Percentiles rank a stretch among this genome's conserved stretches.
These are phyloP conservation scores for Aureobasidium sp. DNA, from an alignment of 2,329 filamentous ascomycete species.

Conservation along the genomic window DNA sequence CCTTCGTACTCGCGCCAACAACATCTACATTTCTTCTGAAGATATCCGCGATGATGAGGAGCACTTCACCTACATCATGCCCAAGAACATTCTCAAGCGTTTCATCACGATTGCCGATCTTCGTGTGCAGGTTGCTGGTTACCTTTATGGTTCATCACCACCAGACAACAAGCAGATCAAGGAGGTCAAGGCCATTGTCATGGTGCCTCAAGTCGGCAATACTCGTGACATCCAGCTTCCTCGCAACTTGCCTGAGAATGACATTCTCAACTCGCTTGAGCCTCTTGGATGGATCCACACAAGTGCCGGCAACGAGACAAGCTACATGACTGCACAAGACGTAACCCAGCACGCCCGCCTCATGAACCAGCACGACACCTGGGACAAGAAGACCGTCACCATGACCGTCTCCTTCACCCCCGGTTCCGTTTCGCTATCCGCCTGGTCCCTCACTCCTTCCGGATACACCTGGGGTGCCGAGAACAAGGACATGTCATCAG, in stretches of 20 bases:
- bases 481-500: conserved; percentile 85
- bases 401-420: conserved; percentile 96
- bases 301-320: conserved; percentile 84
- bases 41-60: conserved; percentile 87
- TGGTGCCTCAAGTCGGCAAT: conserved; percentile 93
- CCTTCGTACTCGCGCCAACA: conserved; percentile 85
- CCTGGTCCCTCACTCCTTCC: conserved; percentile 83
- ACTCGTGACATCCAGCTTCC: conserved; percentile 87
- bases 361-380: conserved; percentile 69
- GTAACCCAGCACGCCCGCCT: conserved; percentile 89
- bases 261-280: conserved; percentile 78
- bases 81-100: conserved; percentile 95
- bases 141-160: conserved; percentile 86
- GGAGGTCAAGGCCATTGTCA: conserved; percentile 91
- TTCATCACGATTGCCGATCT: conserved; percentile 98
- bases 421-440: conserved; percentile 86
- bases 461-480: conserved; percentile 97
- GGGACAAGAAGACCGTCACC: conserved; percentile 87
- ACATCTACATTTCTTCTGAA: conserved; percentile 96
- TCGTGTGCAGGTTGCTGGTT: conserved; percentile 91
- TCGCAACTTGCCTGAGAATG: conserved; percentile 81
- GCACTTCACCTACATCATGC: conserved; percentile 91
- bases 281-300: conserved; percentile 94
- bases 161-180: conserved; percentile 95
- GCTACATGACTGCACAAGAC: conserved; percentile 92